Evolutionary conservation across 2,329 filamentous ascomycete genomes (phyloP).

Genomic region (Exophiala mesophila): DNA sequence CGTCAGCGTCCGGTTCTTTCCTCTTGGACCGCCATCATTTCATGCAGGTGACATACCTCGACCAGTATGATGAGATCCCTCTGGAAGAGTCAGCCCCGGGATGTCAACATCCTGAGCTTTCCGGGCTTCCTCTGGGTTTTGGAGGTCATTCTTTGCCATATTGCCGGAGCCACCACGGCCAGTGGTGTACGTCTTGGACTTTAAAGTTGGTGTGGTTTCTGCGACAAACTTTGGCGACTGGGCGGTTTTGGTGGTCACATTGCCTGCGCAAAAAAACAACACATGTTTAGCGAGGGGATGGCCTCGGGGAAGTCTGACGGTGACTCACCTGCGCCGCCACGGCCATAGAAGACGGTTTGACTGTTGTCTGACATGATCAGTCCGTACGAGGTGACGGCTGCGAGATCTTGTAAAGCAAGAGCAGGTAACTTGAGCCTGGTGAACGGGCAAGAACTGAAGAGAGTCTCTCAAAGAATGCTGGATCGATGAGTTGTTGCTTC

Average conservation of each 20-base stretch:
- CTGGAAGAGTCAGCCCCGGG: constrained; percentile 32
- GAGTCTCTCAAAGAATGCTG: no score
- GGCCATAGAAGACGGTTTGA: constrained; percentile 17
- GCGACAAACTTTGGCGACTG: constrained; percentile 54
- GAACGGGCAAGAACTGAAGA: no score
- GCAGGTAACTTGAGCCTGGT: no score
- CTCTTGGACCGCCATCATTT: no score
- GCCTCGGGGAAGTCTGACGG: no score
- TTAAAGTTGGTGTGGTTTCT: constrained; percentile 77
- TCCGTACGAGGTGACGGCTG: neutral
- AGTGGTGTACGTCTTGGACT: constrained; percentile 78
- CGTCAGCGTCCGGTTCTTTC: constrained; percentile 5
- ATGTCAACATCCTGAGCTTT: constrained; percentile 76
- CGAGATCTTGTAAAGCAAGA: no score
- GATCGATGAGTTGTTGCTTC: no score
- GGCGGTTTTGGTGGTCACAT: constrained; percentile 55
- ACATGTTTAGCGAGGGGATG: no score
- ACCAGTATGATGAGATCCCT: constrained; percentile 39
- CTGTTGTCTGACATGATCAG: neutral
- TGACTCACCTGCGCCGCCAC: constrained; percentile 25
- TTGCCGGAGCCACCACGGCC: constrained; percentile 85
- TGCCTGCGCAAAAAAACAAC: constrained; percentile 46
- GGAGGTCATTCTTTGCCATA: constrained; percentile 72
- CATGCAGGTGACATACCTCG: constrained; percentile 34
- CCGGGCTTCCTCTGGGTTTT: constrained; percentile 63